Evolutionary conservation across 2,329 filamentous ascomycete genomes (phyloP).

Genomic region (Hypoxylon sp.): DNA sequence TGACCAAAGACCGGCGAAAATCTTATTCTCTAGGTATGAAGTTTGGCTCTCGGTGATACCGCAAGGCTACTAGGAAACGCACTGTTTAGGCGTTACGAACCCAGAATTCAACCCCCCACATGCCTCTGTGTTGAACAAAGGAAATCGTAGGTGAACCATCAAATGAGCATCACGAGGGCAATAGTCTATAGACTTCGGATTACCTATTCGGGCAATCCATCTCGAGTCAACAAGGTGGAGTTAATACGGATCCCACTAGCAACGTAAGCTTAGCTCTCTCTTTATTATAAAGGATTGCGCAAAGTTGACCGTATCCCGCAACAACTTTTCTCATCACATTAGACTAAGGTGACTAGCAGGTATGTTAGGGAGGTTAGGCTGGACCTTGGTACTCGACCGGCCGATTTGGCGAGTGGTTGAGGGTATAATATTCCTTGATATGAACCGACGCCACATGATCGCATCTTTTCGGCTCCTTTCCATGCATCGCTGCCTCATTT

Average conservation of each 20-base stretch:
- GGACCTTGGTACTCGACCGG: slow-evolving; percentile 25
- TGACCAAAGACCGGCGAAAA: slow-evolving; percentile 30
- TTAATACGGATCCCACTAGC: slow-evolving; percentile 36
- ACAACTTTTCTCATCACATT: slow-evolving; percentile 34
- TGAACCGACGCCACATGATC: slow-evolving; percentile 41
- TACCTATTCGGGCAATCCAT: slow-evolving; percentile 47
- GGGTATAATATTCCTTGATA: slow-evolving; percentile 37
- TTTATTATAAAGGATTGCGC: slow-evolving; percentile 31
- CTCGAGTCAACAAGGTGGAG: slow-evolving; percentile 36
- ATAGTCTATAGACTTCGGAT: slow-evolving; percentile 40
- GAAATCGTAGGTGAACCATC: slow-evolving; percentile 32
- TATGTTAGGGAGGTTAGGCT: slow-evolving; percentile 24
- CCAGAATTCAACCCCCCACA: slow-evolving; percentile 24
- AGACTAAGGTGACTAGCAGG: slow-evolving; percentile 21
- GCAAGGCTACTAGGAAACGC: slow-evolving; percentile 15
- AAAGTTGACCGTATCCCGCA: slow-evolving; percentile 35
- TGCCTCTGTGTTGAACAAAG: slow-evolving; percentile 28
- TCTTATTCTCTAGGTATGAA: slow-evolving; percentile 20
- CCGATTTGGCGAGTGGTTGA: slow-evolving; percentile 27
- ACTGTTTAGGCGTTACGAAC: slow-evolving; percentile 21
- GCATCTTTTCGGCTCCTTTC: slow-evolving; percentile 37
- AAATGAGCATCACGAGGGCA: slow-evolving; percentile 27
- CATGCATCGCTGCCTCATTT: slow-evolving; percentile 43
- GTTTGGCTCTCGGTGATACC: slow-evolving; percentile 32
- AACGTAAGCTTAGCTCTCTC: slow-evolving; percentile 27